Base-by-base conservation (phyloP, 441 rosid genomes). In the Geranium incanum region DNA sequence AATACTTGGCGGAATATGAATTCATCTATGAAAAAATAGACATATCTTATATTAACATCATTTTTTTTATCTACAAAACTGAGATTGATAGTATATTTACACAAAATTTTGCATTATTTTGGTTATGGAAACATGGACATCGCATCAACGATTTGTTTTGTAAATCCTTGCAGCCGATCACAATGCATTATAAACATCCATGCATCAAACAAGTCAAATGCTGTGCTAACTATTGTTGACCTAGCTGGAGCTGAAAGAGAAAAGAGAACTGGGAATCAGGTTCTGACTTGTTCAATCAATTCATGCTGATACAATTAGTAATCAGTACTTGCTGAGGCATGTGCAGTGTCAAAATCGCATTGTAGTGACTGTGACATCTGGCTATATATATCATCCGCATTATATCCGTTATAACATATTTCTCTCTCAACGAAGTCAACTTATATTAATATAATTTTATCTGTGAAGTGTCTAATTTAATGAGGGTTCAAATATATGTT, bases 181-280 rank as follows among this genome's bases (percentile, higher is more conserved):
- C 98, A 94, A 74, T 91, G 97, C 81, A 83, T 94, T 76, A 94
- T 91, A 72, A 94, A 86, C 84, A 80, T 94, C 68, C 86, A 84
- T 70, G 55, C 71, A 55, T 62, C 21, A 70, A 57, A 75, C 16
- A 73, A 77, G 36, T 71, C 39, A 72, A 75, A 76, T 76, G 81
- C 87, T 72, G 71, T 85, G 74, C 77, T 94, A 68, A 88, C 96
- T n/a, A 85, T 94, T 71, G 93, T 90, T 71, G 97, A 94, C 81
- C 84, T 94, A 70, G 98, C 98, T 15, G 97, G 98, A 79, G 93
- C 98, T 55, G 98, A 94, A 81, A 86, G 97, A 78, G 97, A 88
- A 81, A 88, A 85, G 76, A 82, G 85, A 85, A 90, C 98, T 16
- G 93, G 97, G 69, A 91, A 94, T 81, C 96, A 94, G 95, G 98